Evolutionary conservation across 768 basidiomycete species (phyloP).

Genomic region (Leucocoprinus leucothites): DNA sequence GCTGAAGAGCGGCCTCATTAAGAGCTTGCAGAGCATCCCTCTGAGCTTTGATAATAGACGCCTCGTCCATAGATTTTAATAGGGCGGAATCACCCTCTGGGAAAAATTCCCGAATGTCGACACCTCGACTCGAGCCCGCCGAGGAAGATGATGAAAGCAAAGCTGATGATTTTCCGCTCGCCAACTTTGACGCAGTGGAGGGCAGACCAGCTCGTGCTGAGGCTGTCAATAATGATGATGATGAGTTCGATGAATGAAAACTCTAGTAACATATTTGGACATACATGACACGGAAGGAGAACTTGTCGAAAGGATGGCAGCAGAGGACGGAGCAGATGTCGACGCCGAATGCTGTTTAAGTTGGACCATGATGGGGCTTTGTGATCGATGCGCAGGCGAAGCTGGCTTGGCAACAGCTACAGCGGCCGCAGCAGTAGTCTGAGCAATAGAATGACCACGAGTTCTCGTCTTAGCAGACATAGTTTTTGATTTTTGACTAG

Average conservation of each 20-base stretch:
- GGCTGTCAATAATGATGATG: conserved; percentile 12
- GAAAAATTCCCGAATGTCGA: conserved; percentile 20
- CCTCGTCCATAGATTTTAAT: conserved; percentile 21
- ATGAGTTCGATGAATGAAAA: not conserved
- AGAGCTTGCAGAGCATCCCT: conserved; percentile 25
- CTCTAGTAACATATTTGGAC: too few species aligned
- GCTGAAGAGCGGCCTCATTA: conserved; percentile 23
- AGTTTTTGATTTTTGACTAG: too few species aligned
- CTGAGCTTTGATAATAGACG: conserved; percentile 26
- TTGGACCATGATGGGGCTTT: not conserved
- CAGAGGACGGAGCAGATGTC: not conserved
- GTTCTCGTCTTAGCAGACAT: not conserved
- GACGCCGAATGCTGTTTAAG: not conserved
- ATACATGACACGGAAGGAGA: too few species aligned
- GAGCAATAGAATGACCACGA: not conserved
- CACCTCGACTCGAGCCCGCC: conserved; percentile 1
- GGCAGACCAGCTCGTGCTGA: conserved; percentile 5
- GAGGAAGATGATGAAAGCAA: conserved; percentile 10
- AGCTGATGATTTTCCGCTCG: not conserved
- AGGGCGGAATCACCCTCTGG: conserved; percentile 19
- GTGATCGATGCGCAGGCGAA: not conserved
- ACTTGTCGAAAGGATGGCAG: not conserved
- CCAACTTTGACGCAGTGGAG: conserved; percentile 10
- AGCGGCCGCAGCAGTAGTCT: not conserved
- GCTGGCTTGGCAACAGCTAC: not conserved